Evolutionary conservation across 805 yeast genomes (phyloP).

Genomic region (Ogataea sp.): DNA sequence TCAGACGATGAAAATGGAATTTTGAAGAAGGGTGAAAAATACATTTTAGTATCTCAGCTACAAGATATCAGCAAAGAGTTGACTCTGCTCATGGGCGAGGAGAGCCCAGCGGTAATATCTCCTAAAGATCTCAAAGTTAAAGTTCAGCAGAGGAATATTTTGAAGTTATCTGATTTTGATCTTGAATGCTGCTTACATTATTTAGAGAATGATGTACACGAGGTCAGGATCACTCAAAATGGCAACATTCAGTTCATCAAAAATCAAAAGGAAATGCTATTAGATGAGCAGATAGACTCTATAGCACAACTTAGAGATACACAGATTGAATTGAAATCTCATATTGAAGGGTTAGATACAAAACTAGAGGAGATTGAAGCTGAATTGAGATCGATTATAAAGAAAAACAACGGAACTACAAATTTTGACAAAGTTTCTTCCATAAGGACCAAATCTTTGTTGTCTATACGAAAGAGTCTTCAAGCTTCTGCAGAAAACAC

Average conservation of each 20-base stretch:
- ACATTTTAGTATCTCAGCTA: constrained; percentile 11
- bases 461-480: constrained; percentile 14
- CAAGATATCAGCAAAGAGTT: constrained; percentile 5
- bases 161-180: constrained; percentile 9
- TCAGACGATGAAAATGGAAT: constrained; percentile 10
- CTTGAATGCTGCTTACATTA: constrained; percentile 14
- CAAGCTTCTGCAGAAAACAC: constrained; percentile 14
- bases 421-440: background rate
- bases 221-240: constrained; percentile 2
- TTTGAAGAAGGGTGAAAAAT: constrained; percentile 11
- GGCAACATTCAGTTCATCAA: constrained; percentile 7
- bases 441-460: constrained; percentile 14
- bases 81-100: constrained; percentile 1
- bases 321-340: background rate
- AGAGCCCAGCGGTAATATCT: constrained; percentile 9
- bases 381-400: background rate
- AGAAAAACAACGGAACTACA: background rate
- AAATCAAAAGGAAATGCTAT: constrained; percentile 8
- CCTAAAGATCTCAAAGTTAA: background rate
- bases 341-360: background rate
- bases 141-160: constrained; percentile 8
- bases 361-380: background rate
- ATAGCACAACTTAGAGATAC: background rate
- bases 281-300: constrained; percentile 8
- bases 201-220: constrained; percentile 11